These are phyloP conservation scores for Fraxinus platypoda DNA, from an alignment of 305 asterid species.

Conservation along the genomic window DNA sequence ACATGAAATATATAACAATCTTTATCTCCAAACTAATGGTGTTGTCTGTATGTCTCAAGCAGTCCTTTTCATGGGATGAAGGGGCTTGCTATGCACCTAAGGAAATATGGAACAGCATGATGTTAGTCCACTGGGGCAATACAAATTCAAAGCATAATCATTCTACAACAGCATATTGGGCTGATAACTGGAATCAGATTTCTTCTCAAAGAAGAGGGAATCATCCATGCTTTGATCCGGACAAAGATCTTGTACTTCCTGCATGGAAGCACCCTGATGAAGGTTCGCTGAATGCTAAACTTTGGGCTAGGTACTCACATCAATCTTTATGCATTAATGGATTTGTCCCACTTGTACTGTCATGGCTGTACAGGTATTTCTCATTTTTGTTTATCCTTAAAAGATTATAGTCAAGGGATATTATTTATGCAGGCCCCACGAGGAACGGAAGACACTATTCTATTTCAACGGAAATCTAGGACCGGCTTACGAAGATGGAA, in stretches of 20 bases:
- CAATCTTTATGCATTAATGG: not conserved
- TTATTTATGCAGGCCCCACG: slow-evolving; percentile 66
- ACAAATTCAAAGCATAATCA: slow-evolving; percentile 82
- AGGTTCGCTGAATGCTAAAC: slow-evolving; percentile 44
- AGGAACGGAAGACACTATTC: slow-evolving; percentile 66
- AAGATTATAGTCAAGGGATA: not conserved
- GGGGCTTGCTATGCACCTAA: slow-evolving; percentile 99
- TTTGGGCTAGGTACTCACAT: slow-evolving; percentile 67
- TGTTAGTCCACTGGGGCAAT: slow-evolving; percentile 99
- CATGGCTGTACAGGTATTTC: not conserved
- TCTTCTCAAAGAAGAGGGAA: slow-evolving; percentile 81
- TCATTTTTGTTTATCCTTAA: not conserved
- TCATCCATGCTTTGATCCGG: slow-evolving; percentile 89
- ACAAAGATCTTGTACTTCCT: slow-evolving; percentile 92
- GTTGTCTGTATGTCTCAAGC: slow-evolving; percentile 32
- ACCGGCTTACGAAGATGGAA: slow-evolving; percentile 77
- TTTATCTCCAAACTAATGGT: slow-evolving; percentile 20
- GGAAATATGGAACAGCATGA: slow-evolving; percentile 97
- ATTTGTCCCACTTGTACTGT: not conserved
- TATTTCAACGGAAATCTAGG: slow-evolving; percentile 97
- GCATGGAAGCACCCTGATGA: slow-evolving; percentile 91
- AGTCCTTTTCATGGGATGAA: slow-evolving; percentile 98
- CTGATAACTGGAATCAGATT: slow-evolving; percentile 74
- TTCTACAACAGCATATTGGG: slow-evolving; percentile 95
- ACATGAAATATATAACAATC: not conserved